Base-by-base conservation (phyloP, 2,329 filamentous ascomycete genomes). In the Colletotrichum euphorbiae region DNA sequence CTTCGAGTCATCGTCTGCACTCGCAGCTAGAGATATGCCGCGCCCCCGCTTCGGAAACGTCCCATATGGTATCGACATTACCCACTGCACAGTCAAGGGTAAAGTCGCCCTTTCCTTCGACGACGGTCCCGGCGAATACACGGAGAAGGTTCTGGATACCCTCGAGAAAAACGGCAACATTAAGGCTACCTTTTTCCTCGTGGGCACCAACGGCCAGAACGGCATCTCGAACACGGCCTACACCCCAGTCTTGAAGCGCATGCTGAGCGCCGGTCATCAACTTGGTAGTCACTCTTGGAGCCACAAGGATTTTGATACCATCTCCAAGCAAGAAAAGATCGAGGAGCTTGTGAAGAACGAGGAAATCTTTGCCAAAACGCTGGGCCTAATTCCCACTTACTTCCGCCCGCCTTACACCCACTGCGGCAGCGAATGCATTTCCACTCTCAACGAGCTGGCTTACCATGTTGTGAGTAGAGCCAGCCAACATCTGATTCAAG, bases 251-350 rank as follows among this genome's bases (percentile, higher is more conserved):
- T 77, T 86, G 68, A 75, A 82, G 71, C 77, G 79, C 55, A 84
- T 84, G 79, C 71, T 79, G 55, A 71, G 71, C 3, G 77, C 78
- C 43, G 82, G 83, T 42, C 84, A 85, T 72, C 84, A 85, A 57
- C 75, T 85, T 40, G 83, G 76, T 54, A 81, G 79, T 57, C 84
- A 85, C 72, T 84, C 82, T 1, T 84, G 79, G 80, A 79, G 79
- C n/a, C 83, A 85, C 72, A 74, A 78, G 60, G 78, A 85, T 69
- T 77, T 83, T 15, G 76, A 74, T 57, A 70, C 73, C 21, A 69
- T 84, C 60, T 76, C 72, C 2, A 75, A 76, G 21, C 69, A 74
- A 17, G 75, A 77, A 55, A 75, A 78, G 58, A 72, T 72, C 17
- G 69, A 76, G 45, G 80, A 85, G 71, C 80, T 85, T 73, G 71